phyloP scores from a whole-genome alignment of 2,329 filamentous ascomycete genomes.

The Sclerotinia borealis region DNA sequence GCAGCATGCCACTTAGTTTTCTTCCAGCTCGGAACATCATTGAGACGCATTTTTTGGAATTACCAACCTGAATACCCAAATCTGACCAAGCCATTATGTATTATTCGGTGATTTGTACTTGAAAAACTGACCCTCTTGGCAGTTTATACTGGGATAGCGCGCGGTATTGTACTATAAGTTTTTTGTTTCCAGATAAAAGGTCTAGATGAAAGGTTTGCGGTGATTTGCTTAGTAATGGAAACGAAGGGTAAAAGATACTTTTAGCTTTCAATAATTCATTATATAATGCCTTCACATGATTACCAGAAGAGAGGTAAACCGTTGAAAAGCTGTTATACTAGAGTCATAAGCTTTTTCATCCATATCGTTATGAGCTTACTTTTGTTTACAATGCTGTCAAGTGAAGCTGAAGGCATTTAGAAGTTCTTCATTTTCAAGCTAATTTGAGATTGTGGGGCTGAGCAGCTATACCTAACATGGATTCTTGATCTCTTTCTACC shows the following conservation, averaged over 20 bases:
- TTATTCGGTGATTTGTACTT: neutral
- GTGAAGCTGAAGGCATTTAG: neutral
- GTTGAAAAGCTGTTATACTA: neutral
- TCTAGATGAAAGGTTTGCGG: neutral
- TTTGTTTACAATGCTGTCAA: neutral
- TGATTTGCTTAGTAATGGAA: neutral
- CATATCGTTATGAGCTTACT: neutral
- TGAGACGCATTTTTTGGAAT: neutral
- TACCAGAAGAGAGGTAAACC: no score
- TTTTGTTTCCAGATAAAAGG: no score
- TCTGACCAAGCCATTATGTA: neutral
- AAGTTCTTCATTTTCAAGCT: neutral
- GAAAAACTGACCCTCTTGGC: no score
- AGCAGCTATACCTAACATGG: neutral
- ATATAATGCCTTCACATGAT: no score
- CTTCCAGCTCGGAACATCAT: neutral
- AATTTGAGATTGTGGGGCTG: neutral
- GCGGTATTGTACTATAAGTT: neutral
- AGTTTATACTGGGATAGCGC: no score
- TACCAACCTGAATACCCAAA: neutral
- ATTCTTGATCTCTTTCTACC: neutral
- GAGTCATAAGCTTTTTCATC: accelerated
- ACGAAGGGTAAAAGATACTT: neutral
- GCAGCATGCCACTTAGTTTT: neutral
- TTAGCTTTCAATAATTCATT: neutral